Evolutionary conservation across 1,284 basidiomycete genomes (phyloP).

Genomic region (Naganishia liquefaciens): DNA sequence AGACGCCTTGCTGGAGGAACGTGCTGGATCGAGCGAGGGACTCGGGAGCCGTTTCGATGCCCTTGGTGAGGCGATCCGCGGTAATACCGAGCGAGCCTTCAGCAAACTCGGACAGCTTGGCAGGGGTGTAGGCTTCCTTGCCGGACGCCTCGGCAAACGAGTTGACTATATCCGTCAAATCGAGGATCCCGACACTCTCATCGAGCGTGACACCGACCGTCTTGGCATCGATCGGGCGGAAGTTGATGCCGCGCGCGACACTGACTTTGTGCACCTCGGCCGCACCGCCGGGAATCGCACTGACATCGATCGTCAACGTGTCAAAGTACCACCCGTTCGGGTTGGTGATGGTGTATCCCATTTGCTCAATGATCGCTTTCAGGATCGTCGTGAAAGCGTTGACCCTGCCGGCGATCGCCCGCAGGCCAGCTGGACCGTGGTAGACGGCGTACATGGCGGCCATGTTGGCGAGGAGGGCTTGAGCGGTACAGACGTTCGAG

Average conservation of each 20-base stretch:
- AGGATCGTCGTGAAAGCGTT: constrained; percentile 85
- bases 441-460: constrained; percentile 97
- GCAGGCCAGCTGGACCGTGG: constrained; percentile 86
- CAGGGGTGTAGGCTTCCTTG: constrained; percentile 47
- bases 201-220: constrained; percentile 88
- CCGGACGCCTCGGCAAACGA: constrained; percentile 66
- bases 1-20: constrained; percentile 84
- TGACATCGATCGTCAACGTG: constrained; percentile 83
- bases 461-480: constrained; percentile 94
- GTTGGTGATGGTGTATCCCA: constrained; percentile 67
- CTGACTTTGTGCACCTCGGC: constrained; percentile 71
- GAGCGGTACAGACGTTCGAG: constrained; percentile 86
- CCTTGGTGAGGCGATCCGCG: constrained; percentile 38
- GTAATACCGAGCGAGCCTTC: constrained; percentile 41
- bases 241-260: constrained; percentile 71
- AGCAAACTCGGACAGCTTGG: constrained; percentile 51
- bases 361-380: constrained; percentile 65
- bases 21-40: constrained; percentile 68
- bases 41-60: constrained; percentile 55
- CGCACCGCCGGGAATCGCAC: constrained; percentile 59
- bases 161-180: constrained; percentile 76
- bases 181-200: constrained; percentile 77
- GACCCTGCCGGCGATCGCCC: constrained; percentile 83
- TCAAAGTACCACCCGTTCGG: constrained; percentile 78
- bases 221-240: constrained; percentile 74